Evolutionary conservation across 768 basidiomycete genomes (phyloP), one percentile per base, ranked within the genome.

Genomic region (Hortiboletus flavorubellus): DNA sequence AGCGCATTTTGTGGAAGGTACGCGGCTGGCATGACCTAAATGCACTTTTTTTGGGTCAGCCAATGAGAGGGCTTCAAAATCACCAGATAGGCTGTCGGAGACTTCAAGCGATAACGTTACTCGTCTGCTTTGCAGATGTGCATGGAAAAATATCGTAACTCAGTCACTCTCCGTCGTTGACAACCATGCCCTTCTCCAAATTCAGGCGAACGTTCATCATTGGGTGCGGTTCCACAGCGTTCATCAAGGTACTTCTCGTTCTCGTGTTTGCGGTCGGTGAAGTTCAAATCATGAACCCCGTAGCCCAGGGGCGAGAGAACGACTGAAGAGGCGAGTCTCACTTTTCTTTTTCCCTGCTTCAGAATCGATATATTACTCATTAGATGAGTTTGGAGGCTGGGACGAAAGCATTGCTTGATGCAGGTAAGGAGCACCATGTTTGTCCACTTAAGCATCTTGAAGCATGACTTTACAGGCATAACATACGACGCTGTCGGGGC

Each of bases 341-440:
- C 23, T 4, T 21, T 12, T 12, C 8, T 33, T 21, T 18, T 33
- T 39, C 33, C 29, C 37, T 12, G 10, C 16, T 26, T 10, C 31
- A 6, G 18, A 18, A 16, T 39, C 7, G 16, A 48, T 15, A 9
- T 33, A 11, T 15, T 35, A 14, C 26, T 16, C 12, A 9, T 37
- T 30, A 54, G 47, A 51, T 51, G 53, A 42, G 47, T 23, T 21
- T 42, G 46, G 91, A 93, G 68, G 91, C 91, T 3, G 82, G 86
- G 2, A 90, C 88, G 1, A 93, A 94, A 60, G 91, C 90, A 0
- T 76, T 93, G 15, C 80, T 93, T 23, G 91, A 93, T 64, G 89
- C 91, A 59, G 87, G 87, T 84, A 21, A 46, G 71, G 18, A 41
- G 23, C 9, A 1, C 37, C 33, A 31, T 23, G 4, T 12, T 21